These are phyloP conservation scores for Aspergillus melleus DNA, from an alignment of 2,329 filamentous ascomycete species.

Conservation along the genomic window DNA sequence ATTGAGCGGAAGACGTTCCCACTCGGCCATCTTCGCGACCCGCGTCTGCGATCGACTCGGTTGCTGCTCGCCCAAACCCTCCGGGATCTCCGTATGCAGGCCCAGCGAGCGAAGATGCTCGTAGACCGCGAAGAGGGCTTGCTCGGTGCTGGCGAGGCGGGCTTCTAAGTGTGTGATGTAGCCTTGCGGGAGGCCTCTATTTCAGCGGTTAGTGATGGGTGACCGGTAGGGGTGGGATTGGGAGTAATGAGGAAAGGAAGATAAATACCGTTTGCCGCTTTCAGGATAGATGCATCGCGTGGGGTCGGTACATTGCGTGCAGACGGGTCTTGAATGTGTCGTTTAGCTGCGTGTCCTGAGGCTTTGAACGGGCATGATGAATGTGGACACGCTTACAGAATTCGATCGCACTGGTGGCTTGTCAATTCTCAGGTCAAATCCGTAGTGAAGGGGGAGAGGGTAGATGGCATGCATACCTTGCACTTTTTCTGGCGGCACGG, in stretches of 20 bases:
- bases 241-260: too few relatives aligned
- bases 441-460: too few relatives aligned
- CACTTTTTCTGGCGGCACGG: slow-evolving; percentile 22
- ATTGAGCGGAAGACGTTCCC: slow-evolving; percentile 2
- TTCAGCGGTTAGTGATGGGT: neutral
- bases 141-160: slow-evolving; percentile 34
- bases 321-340: slow-evolving; percentile 10
- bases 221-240: too few relatives aligned
- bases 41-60: neutral
- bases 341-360: neutral
- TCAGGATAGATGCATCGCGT: slow-evolving; percentile 19
- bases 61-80: neutral
- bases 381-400: slow-evolving; percentile 5
- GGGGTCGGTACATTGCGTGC: slow-evolving; percentile 16
- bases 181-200: slow-evolving; percentile 28
- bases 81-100: neutral
- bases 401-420: slow-evolving; percentile 17
- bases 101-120: slow-evolving; percentile 5
- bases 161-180: slow-evolving; percentile 43
- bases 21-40: slow-evolving; percentile 7
- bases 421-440: neutral
- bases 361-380: neutral
- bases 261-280: slow-evolving; percentile 21
- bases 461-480: slow-evolving; percentile 11
- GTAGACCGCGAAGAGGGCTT: slow-evolving; percentile 25